Evolutionary conservation across 768 basidiomycete species (phyloP), one percentile per base, ranked within the genome.

Genomic region (Russula compacta): DNA sequence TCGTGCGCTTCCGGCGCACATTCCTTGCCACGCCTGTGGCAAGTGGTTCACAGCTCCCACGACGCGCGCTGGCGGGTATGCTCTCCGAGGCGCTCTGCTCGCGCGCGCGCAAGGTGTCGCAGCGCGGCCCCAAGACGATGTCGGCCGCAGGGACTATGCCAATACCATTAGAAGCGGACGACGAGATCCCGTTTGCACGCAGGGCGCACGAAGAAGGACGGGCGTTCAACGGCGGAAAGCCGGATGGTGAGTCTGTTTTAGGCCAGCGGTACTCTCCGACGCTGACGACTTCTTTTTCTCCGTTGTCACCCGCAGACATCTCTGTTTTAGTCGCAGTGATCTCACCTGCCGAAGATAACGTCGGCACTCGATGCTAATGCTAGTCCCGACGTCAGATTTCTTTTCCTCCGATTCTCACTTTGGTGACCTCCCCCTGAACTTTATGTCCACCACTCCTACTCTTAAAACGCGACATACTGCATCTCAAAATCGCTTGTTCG

Each of bases 181-280:
- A 74, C 56, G 89, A 90, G 63, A 81, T 87, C 40, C 92, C 92
- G n/a, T 95, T 95, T 73, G 89, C 83, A 55, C 73, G 85, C n/a
- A 79, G 88, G 19, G 91, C 92, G 24, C 76, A 81, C 64, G 85
- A 92, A 67, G 80, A 81, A 53, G 91, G 91, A 15, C 81, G 81
- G 68, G 72, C 72, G 39, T 93, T 90, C 71, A 75, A 77, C 17
- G 92, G 92, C 43, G 92, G 92, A 35, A 95, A 95, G 76, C 81
- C 82, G 53, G 92, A 95, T 74, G 92, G 90, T 89, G 61, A 70
- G 82, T 69, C 33, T 40, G 8, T 42, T 29, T 24, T 24, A 24
- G 3, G 14, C 8, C 52, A 15, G 19, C 8, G 39, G 10, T 15
- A 3, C 15, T 38, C 6, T 8, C 8, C 9, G 21, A 12, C 48